Evolutionary conservation across 805 yeast species (phyloP).

Genomic region (Kazachstania viticola): DNA sequence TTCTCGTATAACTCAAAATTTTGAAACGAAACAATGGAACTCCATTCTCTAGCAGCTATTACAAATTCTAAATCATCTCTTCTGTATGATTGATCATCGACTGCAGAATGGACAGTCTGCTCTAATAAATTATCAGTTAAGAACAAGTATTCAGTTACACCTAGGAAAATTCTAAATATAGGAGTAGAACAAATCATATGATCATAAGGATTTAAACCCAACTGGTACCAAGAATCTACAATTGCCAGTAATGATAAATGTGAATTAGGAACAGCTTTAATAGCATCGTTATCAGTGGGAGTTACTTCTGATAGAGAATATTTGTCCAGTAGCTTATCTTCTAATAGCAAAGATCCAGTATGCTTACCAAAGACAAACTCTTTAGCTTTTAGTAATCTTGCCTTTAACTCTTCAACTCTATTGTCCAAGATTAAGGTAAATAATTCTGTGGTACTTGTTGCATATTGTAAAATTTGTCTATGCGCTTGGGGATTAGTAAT

Average conservation of each 20-base stretch:
- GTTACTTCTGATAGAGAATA: conserved; percentile 70
- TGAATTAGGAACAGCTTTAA: conserved; percentile 50
- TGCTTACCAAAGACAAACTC: conserved; percentile 63
- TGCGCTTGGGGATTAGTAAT: conserved; percentile 94
- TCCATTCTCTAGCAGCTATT: conserved; percentile 81
- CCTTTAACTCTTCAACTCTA: conserved; percentile 42
- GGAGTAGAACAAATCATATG: conserved; percentile 97
- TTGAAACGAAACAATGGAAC: conserved; percentile 64
- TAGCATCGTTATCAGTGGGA: conserved; percentile 32
- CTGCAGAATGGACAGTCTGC: conserved; percentile 62
- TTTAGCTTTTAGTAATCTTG: conserved; percentile 55
- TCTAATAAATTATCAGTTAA: conserved; percentile 78
- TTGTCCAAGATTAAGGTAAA: conserved; percentile 75
- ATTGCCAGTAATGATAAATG: conserved; percentile 83
- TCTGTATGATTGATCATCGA: conserved; percentile 56
- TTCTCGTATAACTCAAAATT: conserved; percentile 59
- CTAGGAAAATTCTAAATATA: conserved; percentile 78
- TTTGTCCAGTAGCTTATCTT: conserved; percentile 66
- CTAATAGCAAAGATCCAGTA: conserved; percentile 51
- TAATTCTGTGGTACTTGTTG: conserved; percentile 71
- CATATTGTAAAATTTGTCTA: conserved; percentile 79
- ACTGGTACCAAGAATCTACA: conserved; percentile 84
- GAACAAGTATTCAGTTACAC: conserved; percentile 86
- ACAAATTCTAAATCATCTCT: conserved; percentile 89
- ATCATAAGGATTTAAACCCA: conserved; percentile 85